Evolutionary conservation across 768 basidiomycete genomes (phyloP).

Genomic region (Mycena amicta): DNA sequence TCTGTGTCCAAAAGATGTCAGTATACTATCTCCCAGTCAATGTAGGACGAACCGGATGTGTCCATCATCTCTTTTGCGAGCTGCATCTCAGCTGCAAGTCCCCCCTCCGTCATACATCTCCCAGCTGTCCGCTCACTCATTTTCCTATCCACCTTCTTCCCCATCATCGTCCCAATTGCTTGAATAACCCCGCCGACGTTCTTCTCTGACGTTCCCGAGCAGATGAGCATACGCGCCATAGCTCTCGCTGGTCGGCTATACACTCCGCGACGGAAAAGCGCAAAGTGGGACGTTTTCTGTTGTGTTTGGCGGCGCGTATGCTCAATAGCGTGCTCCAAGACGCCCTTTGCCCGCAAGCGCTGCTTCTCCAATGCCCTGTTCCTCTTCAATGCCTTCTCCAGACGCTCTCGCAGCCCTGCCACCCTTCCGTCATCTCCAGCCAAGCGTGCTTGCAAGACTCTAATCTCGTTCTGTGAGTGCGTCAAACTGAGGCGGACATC

Average conservation of each 20-base stretch:
- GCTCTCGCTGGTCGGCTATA: background rate
- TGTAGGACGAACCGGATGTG: background rate
- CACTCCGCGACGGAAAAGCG: background rate
- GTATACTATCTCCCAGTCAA: no score
- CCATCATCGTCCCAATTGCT: background rate
- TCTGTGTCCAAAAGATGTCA: background rate
- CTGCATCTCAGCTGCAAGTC: conserved; percentile 2
- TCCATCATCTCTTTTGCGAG: background rate
- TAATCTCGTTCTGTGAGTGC: background rate
- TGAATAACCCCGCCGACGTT: conserved; percentile 1
- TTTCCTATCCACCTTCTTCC: background rate
- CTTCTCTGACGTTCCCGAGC: conserved; percentile 1
- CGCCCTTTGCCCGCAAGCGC: background rate
- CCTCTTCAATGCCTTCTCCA: background rate
- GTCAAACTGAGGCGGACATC: background rate
- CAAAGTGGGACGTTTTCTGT: background rate
- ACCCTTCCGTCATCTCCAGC: background rate
- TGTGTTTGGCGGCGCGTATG: background rate
- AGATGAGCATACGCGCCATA: background rate
- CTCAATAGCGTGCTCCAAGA: background rate
- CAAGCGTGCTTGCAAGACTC: background rate
- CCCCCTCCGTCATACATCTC: background rate
- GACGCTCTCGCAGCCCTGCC: background rate
- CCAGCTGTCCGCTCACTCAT: conserved; percentile 1
- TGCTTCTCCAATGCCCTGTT: background rate